phyloP scores from a whole-genome alignment of 1,139 yeast genomes.

The Taphrina betulina region DNA sequence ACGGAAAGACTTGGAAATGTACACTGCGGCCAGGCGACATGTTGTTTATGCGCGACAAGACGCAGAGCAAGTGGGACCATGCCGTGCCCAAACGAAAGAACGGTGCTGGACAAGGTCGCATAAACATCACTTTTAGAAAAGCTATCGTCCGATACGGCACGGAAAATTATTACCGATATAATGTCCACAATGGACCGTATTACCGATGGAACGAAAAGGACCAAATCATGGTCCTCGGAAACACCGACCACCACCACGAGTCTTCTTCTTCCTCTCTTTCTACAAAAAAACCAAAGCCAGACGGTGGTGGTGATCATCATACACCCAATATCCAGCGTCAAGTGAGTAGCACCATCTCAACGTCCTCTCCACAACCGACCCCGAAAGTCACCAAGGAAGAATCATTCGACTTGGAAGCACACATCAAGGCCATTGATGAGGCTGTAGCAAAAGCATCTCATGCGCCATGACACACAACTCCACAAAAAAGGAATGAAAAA shows the following conservation, averaged over 20 bases:
- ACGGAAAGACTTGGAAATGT: not conserved
- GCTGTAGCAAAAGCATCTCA: slow-evolving; percentile 26
- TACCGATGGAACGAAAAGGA: slow-evolving; percentile 18
- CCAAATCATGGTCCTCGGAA: slow-evolving; percentile 15
- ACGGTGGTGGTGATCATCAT: not conserved
- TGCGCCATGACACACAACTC: too few relatives aligned
- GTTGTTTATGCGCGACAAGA: slow-evolving; percentile 23
- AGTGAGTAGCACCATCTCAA: not conserved
- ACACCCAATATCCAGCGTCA: not conserved
- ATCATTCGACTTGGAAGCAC: slow-evolving; percentile 1
- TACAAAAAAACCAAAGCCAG: not conserved
- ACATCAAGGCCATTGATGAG: slow-evolving; percentile 20
- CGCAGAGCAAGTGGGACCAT: slow-evolving; percentile 30
- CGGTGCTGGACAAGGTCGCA: slow-evolving; percentile 19
- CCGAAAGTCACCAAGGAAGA: slow-evolving; percentile 1
- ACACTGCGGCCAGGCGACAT: slow-evolving; percentile 20
- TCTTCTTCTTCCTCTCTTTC: not conserved
- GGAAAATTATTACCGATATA: slow-evolving; percentile 31
- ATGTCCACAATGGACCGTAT: slow-evolving; percentile 29
- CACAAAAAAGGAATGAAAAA: too few relatives aligned
- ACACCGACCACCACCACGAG: too few relatives aligned
- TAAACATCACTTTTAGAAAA: slow-evolving; percentile 28
- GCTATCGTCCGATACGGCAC: slow-evolving; percentile 29
- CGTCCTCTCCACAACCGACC: not conserved
- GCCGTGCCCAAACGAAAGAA: slow-evolving; percentile 26